These are phyloP conservation scores for Gossypium davidsonii DNA, from an alignment of 441 rosid genomes.

Conservation along the genomic window DNA sequence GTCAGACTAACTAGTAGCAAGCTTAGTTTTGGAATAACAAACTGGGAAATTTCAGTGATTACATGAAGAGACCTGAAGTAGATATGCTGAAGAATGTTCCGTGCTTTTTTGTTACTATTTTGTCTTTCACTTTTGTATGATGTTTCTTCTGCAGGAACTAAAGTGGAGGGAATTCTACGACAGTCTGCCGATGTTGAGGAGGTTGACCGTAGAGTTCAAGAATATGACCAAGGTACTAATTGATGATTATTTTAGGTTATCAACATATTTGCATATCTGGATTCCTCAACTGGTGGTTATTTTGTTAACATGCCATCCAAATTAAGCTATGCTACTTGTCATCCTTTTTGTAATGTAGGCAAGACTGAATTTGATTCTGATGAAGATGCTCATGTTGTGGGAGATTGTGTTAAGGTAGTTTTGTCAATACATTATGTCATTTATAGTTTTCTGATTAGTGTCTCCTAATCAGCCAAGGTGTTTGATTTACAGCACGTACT, in stretches of 20 bases:
- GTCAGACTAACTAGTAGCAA: not conserved
- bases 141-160: constrained; percentile 52
- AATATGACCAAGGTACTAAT: constrained; percentile 80
- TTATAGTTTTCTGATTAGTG: constrained; percentile 18
- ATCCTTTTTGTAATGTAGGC: constrained; percentile 39
- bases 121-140: not conserved
- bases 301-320: constrained; percentile 9
- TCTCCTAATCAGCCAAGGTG: constrained; percentile 19
- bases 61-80: not conserved
- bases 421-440: constrained; percentile 17
- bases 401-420: constrained; percentile 94
- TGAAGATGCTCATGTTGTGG: constrained; percentile 98
- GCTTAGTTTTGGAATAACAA: constrained; percentile 1
- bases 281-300: constrained; percentile 1
- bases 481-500: constrained; percentile 71
- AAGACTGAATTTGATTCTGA: constrained; percentile 70
- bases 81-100: not conserved
- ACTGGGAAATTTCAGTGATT: constrained; percentile 3
- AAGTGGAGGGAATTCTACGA: constrained; percentile 86
- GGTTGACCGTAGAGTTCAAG: constrained; percentile 90
- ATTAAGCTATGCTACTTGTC: constrained; percentile 17
- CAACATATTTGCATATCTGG: constrained; percentile 4
- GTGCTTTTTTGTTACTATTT: constrained; percentile 2
- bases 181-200: constrained; percentile 98
- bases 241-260: constrained; percentile 12